A percentile compares a stretch with the other conserved stretches of the same genome.
These are phyloP conservation scores for Cucurbita pepo DNA, from an alignment of 306 rosid species.

Conservation along the genomic window DNA sequence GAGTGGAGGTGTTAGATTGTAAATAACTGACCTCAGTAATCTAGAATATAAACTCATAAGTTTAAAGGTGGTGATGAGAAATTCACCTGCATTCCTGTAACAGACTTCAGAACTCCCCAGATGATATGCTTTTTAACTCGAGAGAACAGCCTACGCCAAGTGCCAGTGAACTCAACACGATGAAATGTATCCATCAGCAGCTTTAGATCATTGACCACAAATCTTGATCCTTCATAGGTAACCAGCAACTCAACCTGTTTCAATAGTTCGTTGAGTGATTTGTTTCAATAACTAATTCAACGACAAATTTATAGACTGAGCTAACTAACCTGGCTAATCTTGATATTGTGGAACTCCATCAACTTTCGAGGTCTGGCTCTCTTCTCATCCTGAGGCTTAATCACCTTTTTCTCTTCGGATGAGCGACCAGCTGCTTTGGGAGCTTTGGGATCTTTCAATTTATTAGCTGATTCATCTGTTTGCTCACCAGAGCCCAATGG, in stretches of 20 bases:
- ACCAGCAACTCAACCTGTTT: conserved; percentile 71
- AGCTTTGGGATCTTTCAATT: conserved; percentile 68
- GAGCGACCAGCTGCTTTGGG: conserved; percentile 66
- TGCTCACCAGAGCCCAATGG: conserved; percentile 49
- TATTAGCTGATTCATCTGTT: conserved; percentile 59
- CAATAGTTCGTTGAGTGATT: conserved; percentile 6
- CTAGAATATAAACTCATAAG: background rate
- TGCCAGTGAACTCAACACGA: conserved; percentile 82
- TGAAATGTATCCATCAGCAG: conserved; percentile 93
- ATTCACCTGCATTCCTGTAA: conserved; percentile 96
- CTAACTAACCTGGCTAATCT: conserved; percentile 90
- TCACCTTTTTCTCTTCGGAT: conserved; percentile 83
- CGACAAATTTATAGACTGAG: conserved; percentile 5
- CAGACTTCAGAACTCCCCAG: conserved; percentile 99
- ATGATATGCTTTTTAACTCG: conserved; percentile 95
- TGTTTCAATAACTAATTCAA: background rate
- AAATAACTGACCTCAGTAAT: background rate
- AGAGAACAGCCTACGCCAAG: conserved; percentile 92
- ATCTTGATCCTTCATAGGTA: conserved; percentile 92
- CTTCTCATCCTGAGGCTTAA: conserved; percentile 71
- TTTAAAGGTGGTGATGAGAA: background rate
- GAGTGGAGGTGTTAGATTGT: background rate
- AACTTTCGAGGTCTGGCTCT: conserved; percentile 79
- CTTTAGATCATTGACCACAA: conserved; percentile 94
- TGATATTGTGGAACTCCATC: conserved; percentile 97